Conservation (phyloP, 352 stramenopile genomes). For the Lagenidium giganteum region DNA sequence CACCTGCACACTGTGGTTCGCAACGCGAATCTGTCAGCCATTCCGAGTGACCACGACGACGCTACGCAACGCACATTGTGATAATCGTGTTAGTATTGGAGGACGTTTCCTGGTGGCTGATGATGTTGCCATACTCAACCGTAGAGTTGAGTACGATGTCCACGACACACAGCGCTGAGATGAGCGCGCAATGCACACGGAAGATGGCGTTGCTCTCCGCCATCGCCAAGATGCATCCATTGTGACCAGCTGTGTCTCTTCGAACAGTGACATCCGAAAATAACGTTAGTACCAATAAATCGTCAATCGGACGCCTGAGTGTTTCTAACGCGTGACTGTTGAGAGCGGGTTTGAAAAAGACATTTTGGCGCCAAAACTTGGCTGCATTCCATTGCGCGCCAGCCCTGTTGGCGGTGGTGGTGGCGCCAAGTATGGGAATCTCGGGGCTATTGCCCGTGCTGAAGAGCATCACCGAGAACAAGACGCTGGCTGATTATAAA, state of each 20-base stretch:
- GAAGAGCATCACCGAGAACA: conserved; percentile 69
- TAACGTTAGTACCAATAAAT: too few species aligned
- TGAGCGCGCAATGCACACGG: conserved; percentile 26
- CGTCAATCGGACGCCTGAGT: conserved; percentile 2
- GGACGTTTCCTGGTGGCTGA: conserved; percentile 16
- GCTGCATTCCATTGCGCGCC: neutral
- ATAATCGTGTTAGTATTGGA: conserved; percentile 37
- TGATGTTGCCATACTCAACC: conserved; percentile 55
- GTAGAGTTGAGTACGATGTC: conserved; percentile 57
- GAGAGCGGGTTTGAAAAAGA: neutral
- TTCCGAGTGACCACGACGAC: too few species aligned
- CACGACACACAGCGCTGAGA: conserved; percentile 36
- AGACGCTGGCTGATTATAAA: conserved; percentile 43
- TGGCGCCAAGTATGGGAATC: conserved; percentile 47
- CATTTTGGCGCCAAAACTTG: neutral
- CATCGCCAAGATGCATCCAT: neutral
- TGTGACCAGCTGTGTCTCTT: conserved; percentile 3
- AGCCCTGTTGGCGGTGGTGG: too few species aligned
- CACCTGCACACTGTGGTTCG: conserved; percentile 51
- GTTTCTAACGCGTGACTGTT: conserved; percentile 9
- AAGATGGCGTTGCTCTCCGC: conserved; percentile 29
- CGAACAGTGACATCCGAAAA: too few species aligned
- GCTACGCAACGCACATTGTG: conserved; percentile 41
- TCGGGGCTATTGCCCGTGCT: conserved; percentile 36
- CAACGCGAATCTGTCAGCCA: too few species aligned